phyloP scores from a whole-genome alignment of 495 filamentous ascomycete species.

The Platismatia glauca region DNA sequence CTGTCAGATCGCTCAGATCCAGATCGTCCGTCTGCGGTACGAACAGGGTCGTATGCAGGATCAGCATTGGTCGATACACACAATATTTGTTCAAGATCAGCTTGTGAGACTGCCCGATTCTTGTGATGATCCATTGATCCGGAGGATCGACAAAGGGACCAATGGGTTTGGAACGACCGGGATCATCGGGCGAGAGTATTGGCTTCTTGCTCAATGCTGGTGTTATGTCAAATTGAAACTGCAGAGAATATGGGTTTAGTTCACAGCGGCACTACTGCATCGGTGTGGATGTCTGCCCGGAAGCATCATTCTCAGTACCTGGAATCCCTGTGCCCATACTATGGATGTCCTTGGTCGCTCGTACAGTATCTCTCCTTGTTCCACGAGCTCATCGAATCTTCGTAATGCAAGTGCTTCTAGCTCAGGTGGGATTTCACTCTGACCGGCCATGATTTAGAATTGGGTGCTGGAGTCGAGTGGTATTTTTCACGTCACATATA shows the following conservation, averaged over 20 bases:
- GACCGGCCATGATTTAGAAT: neutral
- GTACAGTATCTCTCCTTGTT: neutral
- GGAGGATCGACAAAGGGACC: slow-evolving; percentile 21
- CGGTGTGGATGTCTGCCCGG: neutral
- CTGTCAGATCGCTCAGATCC: slow-evolving; percentile 20
- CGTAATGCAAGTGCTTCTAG: neutral
- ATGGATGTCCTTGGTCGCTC: neutral
- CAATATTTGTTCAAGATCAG: slow-evolving; percentile 24
- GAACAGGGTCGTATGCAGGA: slow-evolving; percentile 17
- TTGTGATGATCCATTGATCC: slow-evolving; percentile 18
- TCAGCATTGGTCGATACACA: slow-evolving; percentile 20
- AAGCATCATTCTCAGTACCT: neutral
- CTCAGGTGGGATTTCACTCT: neutral
- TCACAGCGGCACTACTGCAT: neutral
- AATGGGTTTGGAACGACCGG: slow-evolving; percentile 14
- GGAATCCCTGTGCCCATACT: neutral
- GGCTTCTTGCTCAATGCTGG: slow-evolving; percentile 18
- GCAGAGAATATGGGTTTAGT: neutral
- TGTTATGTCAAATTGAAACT: slow-evolving; percentile 14
- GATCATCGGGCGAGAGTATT: slow-evolving; percentile 17
- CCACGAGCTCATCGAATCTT: neutral
- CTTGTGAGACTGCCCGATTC: slow-evolving; percentile 16
- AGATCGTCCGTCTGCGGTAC: slow-evolving; percentile 29
- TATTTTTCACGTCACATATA: too few relatives aligned
- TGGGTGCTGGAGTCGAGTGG: too few relatives aligned